Conservation (phyloP, 768 basidiomycete species). For the Leccinum imitatum region DNA sequence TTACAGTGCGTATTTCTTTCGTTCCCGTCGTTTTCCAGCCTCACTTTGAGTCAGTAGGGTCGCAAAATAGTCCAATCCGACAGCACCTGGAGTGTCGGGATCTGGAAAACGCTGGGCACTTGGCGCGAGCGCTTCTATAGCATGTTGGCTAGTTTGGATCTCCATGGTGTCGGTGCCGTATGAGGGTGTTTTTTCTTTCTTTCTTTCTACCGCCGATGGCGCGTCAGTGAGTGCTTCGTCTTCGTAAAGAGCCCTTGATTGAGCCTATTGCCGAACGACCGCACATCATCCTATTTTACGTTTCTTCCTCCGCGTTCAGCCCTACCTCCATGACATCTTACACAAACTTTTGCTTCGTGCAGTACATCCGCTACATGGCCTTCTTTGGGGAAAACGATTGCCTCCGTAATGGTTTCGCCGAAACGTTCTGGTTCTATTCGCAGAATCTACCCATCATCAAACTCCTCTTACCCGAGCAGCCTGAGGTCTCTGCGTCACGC, state of each 20-base stretch:
- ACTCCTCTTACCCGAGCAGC: constrained; percentile 78
- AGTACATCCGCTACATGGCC: constrained; percentile 72
- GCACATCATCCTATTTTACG: constrained; percentile 76
- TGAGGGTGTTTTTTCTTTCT: constrained; percentile 38
- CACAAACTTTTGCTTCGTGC: constrained; percentile 80
- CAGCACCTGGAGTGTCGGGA: constrained; percentile 62
- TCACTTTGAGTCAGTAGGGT: constrained; percentile 46
- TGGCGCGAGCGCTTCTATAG: constrained; percentile 78
- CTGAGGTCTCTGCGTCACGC: constrained; percentile 59
- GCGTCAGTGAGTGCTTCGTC: constrained; percentile 62
- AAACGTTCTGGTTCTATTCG: constrained; percentile 79
- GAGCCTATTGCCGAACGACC: constrained; percentile 65
- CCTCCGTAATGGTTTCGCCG: constrained; percentile 64
- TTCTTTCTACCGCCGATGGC: constrained; percentile 74
- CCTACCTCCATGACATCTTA: constrained; percentile 77
- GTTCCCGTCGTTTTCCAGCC: constrained; percentile 1
- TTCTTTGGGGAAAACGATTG: constrained; percentile 53
- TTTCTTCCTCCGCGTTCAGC: constrained; percentile 76
- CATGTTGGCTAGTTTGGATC: constrained; percentile 77
- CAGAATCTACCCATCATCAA: constrained; percentile 83
- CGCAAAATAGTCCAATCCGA: constrained; percentile 70
- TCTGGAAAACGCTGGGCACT: constrained; percentile 80
- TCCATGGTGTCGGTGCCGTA: constrained; percentile 51
- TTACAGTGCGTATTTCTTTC: constrained; percentile 61
- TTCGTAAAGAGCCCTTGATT: constrained; percentile 12